Evolutionary conservation across 2,329 filamentous ascomycete species (phyloP), one percentile per base, ranked within the genome.

Genomic region (Pleomassaria siparia): DNA sequence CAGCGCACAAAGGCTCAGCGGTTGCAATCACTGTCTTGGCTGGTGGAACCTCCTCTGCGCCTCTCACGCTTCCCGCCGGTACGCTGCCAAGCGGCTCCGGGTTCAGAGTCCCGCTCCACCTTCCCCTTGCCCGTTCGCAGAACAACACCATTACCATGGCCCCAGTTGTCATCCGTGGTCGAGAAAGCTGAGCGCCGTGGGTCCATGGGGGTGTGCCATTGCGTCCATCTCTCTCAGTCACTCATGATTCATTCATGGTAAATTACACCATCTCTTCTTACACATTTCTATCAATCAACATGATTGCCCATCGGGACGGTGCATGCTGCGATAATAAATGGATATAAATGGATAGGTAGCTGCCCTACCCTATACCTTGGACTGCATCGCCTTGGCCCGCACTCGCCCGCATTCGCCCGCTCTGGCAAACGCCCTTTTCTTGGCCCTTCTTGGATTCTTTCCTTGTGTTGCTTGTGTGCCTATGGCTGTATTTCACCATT

Each of bases 391-490:
- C 57, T 62, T 63, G 53, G 59, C 58, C 46, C 53, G 49, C 56
- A 59, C 50, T n/a, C n/a, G n/a, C n/a, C n/a, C 30, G 37, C 37
- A 56, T 62, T 63, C 53, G 59, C 58, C 46, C 53, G 49, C 56
- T 58, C 50, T 49, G 47, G 59, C 54, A 60, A 55, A 56, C 50
- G 55, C 50, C 55, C 46, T 40, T 18, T 18, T 40, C 64, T 70
- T 67, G 66, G 64, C 63, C 49, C 16, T 45, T 58, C 65, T 68
- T 68, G 60, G 64, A 21, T 28, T 62, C 51, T 61, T 62, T 61
- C 64, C 66, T 66, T 68, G 62, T 60, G 54, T 65, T 67, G 63
- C 64, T 69, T 69, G 64, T 67, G 59, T 55, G 53, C 54, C 55
- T 56, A 52, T 43, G 54, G 55, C 55, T 59, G 56, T 51, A 55